Percentiles rank a stretch among this genome's conserved stretches.
These are phyloP conservation scores for Eucalyptus shirleyi DNA, from an alignment of 345 rosid genomes.

Conservation along the genomic window DNA sequence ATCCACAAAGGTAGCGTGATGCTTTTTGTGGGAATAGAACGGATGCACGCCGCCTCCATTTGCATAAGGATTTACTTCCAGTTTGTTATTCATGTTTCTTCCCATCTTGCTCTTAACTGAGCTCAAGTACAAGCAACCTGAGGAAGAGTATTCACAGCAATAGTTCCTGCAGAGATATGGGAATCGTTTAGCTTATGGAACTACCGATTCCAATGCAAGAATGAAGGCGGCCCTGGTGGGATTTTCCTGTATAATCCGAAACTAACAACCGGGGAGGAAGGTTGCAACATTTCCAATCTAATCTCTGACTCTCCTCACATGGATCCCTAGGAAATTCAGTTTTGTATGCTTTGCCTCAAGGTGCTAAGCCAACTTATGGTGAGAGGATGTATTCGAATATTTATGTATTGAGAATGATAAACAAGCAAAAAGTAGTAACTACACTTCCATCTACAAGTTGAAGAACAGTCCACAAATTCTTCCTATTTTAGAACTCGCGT, in stretches of 20 bases:
- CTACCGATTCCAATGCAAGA: not conserved
- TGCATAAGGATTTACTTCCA: not conserved
- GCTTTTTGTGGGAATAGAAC: not conserved
- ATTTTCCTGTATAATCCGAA: not conserved
- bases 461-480: not conserved
- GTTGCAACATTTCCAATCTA: not conserved
- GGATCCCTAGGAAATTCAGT: not conserved
- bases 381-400: not conserved
- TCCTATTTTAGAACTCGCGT: not conserved
- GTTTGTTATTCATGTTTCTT: slow-evolving; percentile 6
- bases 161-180: not conserved
- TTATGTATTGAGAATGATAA: not conserved
- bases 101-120: not conserved
- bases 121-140: not conserved
- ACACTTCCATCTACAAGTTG: not conserved
- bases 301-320: not conserved
- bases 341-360: not conserved
- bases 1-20: not conserved
- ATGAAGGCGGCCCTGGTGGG: not conserved
- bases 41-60: not conserved
- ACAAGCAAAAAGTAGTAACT: not conserved
- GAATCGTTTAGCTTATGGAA: not conserved
- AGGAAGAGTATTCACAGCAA: not conserved
- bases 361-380: not conserved
- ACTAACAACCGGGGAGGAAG: not conserved